Conservation (phyloP, 768 basidiomycete species). For the Serendipita indica region DNA sequence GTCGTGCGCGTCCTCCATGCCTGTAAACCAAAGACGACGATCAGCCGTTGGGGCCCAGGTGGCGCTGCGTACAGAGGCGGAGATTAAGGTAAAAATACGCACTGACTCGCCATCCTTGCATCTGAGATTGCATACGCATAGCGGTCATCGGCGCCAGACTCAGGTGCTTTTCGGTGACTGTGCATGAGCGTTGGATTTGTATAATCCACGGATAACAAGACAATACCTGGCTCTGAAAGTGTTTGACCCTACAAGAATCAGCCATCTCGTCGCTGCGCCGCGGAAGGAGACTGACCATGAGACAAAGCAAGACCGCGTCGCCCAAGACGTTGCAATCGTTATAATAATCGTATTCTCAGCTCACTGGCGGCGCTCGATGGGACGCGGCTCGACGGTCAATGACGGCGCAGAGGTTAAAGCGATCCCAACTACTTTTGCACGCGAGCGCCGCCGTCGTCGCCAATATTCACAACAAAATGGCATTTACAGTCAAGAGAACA, state of each 20-base stretch:
- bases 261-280: too few relatives aligned
- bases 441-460: not conserved
- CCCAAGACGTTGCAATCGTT: too few relatives aligned
- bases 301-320: too few relatives aligned
- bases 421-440: not conserved
- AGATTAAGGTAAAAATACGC: constrained; percentile 27
- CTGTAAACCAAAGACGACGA: constrained; percentile 31
- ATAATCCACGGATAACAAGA: constrained; percentile 1
- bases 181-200: constrained; percentile 12
- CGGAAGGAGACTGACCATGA: too few relatives aligned
- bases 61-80: not conserved
- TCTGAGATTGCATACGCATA: constrained; percentile 77
- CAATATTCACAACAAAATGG: too few relatives aligned
- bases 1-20: constrained; percentile 96
- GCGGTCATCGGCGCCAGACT: constrained; percentile 52
- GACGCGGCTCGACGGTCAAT: too few relatives aligned
- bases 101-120: constrained; percentile 99
- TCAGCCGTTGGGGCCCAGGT: not conserved
- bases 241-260: constrained; percentile 76
- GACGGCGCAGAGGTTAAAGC: not conserved
- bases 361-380: not conserved
- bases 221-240: constrained; percentile 60
- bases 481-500: constrained; percentile 26
- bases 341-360: not conserved
- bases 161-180: constrained; percentile 71